phyloP scores from a whole-genome alignment of 345 rosid genomes.

The Brassica rapa region DNA sequence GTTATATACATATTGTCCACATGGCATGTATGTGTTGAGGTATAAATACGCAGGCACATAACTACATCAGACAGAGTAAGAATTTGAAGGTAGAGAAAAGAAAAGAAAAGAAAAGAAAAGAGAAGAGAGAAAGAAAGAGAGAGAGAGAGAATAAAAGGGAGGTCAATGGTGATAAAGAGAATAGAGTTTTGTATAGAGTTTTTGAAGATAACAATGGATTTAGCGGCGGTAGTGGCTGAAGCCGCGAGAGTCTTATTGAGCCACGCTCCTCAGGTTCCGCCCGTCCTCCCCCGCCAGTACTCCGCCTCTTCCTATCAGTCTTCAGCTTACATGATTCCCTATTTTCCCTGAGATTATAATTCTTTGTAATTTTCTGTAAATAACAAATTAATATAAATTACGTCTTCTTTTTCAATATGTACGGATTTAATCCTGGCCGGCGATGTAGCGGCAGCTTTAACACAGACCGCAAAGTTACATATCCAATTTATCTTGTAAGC shows the following conservation, averaged over 20 bases:
- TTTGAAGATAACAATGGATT: conserved; percentile 17
- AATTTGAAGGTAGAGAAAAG: background rate
- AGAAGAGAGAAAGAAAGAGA: background rate
- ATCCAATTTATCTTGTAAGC: background rate
- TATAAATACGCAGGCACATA: conserved; percentile 20
- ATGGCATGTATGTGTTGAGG: conserved; percentile 4
- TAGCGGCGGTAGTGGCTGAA: conserved; percentile 23
- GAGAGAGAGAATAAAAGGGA: background rate
- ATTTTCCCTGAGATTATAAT: background rate
- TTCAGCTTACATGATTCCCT: conserved; percentile 11
- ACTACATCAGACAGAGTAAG: background rate
- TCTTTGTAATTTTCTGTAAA: background rate
- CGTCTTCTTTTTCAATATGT: background rate
- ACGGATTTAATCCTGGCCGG: background rate
- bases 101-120: background rate
- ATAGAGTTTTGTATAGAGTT: conserved; percentile 26
- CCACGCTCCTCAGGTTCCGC: conserved; percentile 7
- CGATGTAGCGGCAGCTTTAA: background rate
- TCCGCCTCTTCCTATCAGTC: background rate
- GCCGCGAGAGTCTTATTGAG: conserved; percentile 3
- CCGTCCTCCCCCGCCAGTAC: conserved; percentile 5
- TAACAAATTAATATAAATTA: background rate
- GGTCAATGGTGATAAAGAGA: conserved; percentile 18
- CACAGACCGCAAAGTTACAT: background rate
- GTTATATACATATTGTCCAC: conserved; percentile 19